Evolutionary conservation across 352 stramenopile species (phyloP).

Genomic region (Thalassiosira exigua): DNA sequence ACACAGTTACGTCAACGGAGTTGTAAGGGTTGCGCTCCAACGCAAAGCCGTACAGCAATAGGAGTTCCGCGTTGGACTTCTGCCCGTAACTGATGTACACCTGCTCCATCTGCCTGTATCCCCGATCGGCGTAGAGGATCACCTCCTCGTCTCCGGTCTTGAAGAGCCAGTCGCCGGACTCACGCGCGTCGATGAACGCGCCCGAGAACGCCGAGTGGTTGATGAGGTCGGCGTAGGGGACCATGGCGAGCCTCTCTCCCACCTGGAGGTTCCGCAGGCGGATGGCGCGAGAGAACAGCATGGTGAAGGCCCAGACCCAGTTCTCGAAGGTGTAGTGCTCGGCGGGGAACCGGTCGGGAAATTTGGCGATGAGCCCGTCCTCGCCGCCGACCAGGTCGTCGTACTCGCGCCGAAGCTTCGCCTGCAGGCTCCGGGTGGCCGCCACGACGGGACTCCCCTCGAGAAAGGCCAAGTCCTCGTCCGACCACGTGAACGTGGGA

Average conservation of each 20-base stretch:
- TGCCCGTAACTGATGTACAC: conserved; percentile 89
- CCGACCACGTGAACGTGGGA: conserved; percentile 87
- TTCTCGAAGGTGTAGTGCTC: conserved; percentile 84
- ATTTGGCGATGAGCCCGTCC: conserved; percentile 69
- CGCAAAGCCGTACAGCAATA: conserved; percentile 89
- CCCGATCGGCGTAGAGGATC: conserved; percentile 87
- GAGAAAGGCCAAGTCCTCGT: conserved; percentile 86
- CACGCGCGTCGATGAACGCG: conserved; percentile 84
- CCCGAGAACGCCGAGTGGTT: conserved; percentile 88
- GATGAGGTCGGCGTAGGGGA: conserved; percentile 89
- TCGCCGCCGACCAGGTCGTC: conserved; percentile 76
- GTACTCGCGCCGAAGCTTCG: conserved; percentile 86
- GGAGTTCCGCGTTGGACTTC: conserved; percentile 87
- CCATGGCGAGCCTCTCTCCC: conserved; percentile 86
- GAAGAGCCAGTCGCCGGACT: conserved; percentile 85
- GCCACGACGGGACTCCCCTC: conserved; percentile 85
- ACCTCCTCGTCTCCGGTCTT: conserved; percentile 86
- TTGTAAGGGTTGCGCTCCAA: conserved; percentile 90
- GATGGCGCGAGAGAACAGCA: conserved; percentile 87
- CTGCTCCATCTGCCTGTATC: conserved; percentile 88
- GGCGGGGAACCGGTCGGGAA: conserved; percentile 72
- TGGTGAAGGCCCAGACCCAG: conserved; percentile 89
- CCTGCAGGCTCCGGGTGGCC: conserved; percentile 84
- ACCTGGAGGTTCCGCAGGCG: conserved; percentile 75
- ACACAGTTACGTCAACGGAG: conserved; percentile 87